These are phyloP conservation scores for Termitomyces sp. DNA, from an alignment of 768 basidiomycete genomes.

Conservation along the genomic window DNA sequence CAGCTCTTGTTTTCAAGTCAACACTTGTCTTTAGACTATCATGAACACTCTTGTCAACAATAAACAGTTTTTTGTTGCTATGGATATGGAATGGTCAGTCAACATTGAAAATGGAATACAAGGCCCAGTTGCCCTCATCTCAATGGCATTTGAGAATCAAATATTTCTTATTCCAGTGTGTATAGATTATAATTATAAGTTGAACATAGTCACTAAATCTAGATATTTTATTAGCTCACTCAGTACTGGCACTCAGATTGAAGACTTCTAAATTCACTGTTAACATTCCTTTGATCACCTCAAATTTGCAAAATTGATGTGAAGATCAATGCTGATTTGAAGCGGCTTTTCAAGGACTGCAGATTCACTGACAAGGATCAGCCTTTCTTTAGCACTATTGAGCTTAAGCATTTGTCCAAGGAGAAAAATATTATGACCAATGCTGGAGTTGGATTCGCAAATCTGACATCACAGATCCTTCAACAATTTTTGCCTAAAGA, in stretches of 20 bases:
- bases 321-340: not conserved
- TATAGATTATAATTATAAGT: too few relatives aligned
- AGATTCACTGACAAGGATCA: not conserved
- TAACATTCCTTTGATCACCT: not conserved
- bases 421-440: not conserved
- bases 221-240: not conserved
- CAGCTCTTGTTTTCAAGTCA: not conserved
- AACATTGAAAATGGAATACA: constrained; percentile 6
- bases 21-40: not conserved
- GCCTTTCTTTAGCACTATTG: not conserved
- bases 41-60: not conserved
- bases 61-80: not conserved
- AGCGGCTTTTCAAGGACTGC: not conserved
- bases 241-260: not conserved
- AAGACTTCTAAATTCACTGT: not conserved
- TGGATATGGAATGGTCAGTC: constrained; percentile 16
- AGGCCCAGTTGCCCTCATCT: constrained; percentile 9
- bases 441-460: not conserved
- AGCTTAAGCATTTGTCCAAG: not conserved
- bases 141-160: not conserved
- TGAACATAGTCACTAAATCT: too few relatives aligned
- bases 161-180: not conserved
- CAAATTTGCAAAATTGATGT: not conserved
- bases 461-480: not conserved
- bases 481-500: not conserved